Evolutionary conservation across 2,329 filamentous ascomycete species (phyloP), one percentile per base, ranked within the genome.

Genomic region (Hymenoscyphus salicellus): DNA sequence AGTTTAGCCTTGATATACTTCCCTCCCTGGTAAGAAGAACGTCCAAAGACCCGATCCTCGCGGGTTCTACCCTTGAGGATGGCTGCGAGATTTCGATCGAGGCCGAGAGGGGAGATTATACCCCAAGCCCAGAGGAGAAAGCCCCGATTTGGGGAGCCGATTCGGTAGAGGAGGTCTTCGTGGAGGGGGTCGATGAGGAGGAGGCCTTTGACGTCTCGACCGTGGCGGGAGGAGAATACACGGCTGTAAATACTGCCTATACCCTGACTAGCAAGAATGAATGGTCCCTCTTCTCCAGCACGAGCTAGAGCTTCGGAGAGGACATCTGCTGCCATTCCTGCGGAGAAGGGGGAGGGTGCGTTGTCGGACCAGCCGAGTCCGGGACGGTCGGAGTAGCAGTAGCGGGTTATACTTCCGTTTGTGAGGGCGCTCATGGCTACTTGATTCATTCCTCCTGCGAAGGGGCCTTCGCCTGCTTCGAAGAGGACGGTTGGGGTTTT

Each of bases 331-430:
- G 91, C 89, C 86, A 97, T 97, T 55, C 93, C 93, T 4, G 92
- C 94, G 5, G 92, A 96, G 72, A 97, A 89, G 0, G 95, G 95
- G 5, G 93, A 97, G 1, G 95, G 95, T 0, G 94, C 93, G 63
- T 95, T 94, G 77, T 99, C 95, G 67, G 87, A 86, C 88, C 92
- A 97, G 6, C 85, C 94, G 63, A 94, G 85, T 1, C 95, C 95
- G 0, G 95, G 95, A 26, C 95, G 89, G 75, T 99, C 95, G 75
- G 92, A 93, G 77, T 97, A 97, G 82, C 95, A 99, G 79, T 96
- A 98, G 65, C 94, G 88, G 63, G 83, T 81, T 71, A 99, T 95
- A 56, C 89, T 91, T 46, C 92, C 91, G 72, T 95, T 95, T 68
- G 86, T 82, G 69, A 93, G 81, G 0, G 90, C 88, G 63, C 87